phyloP scores from a whole-genome alignment of 441 rosid species.

The Euphorbia neoarborescens region DNA sequence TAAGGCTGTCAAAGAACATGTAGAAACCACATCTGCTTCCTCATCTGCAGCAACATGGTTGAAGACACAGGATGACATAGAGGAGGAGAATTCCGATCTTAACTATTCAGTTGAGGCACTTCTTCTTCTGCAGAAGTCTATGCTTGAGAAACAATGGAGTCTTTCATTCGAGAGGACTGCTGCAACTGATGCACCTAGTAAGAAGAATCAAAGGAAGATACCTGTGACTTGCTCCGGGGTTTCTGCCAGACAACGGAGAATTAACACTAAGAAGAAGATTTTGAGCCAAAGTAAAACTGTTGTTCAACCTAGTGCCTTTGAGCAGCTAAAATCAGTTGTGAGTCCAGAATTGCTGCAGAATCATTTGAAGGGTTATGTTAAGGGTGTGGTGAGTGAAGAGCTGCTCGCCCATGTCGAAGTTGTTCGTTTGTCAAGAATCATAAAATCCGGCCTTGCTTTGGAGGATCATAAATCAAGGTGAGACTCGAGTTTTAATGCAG shows the following conservation, averaged over 20 bases:
- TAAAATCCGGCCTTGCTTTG: constrained; percentile 64
- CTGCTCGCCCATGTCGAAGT: constrained; percentile 76
- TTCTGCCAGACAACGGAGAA: constrained; percentile 76
- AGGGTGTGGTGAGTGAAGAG: constrained; percentile 59
- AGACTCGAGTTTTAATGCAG: constrained; percentile 3
- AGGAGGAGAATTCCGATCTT: constrained; percentile 43
- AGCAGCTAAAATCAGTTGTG: constrained; percentile 35
- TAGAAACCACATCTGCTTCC: constrained; percentile 33
- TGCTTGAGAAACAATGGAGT: constrained; percentile 91
- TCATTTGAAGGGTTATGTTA: constrained; percentile 68
- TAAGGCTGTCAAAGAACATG: constrained; percentile 55
- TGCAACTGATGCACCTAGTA: constrained; percentile 25
- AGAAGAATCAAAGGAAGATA: constrained; percentile 35
- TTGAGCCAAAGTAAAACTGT: constrained; percentile 27
- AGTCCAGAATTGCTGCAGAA: constrained; percentile 51
- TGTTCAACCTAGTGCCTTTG: constrained; percentile 25
- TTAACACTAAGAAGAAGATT: constrained; percentile 41
- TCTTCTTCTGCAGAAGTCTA: constrained; percentile 74
- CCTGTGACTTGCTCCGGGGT: constrained; percentile 64
- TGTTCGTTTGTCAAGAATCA: constrained; percentile 58
- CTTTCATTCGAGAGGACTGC: constrained; percentile 55
- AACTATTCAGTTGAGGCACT: constrained; percentile 65
- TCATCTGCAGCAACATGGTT: constrained; percentile 34
- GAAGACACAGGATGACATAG: constrained; percentile 31
- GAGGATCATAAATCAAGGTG: constrained; percentile 80